phyloP scores from a whole-genome alignment of 2,329 filamentous ascomycete species.

The Zymoseptoria crescenta region DNA sequence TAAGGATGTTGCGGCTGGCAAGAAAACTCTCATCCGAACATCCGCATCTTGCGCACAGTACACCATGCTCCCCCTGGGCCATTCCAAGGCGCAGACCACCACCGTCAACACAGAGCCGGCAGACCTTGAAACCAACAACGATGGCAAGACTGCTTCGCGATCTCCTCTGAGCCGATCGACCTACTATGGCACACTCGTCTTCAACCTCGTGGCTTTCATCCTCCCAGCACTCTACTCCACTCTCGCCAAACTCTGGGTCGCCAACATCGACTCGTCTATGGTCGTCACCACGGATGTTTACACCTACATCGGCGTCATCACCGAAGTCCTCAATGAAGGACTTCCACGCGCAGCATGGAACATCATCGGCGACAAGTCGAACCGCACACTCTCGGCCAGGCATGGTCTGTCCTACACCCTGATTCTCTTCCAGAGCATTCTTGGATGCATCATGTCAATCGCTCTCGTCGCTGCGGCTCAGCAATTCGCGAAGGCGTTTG shows the following conservation, averaged over 20 bases:
- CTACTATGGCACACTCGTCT: conserved; percentile 52
- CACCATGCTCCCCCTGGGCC: conserved; percentile 11
- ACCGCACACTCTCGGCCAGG: conserved; percentile 44
- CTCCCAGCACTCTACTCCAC: conserved; percentile 61
- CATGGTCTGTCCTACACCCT: conserved; percentile 55
- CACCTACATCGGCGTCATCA: conserved; percentile 60
- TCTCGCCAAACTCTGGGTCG: conserved; percentile 63
- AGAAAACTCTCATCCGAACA: not conserved
- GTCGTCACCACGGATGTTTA: conserved; percentile 60
- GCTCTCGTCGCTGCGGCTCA: conserved; percentile 49
- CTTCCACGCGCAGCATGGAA: conserved; percentile 61
- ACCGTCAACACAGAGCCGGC: not conserved
- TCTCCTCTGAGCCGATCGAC: conserved; percentile 14
- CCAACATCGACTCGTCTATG: conserved; percentile 55
- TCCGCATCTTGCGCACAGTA: not conserved
- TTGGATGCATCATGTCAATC: conserved; percentile 55
- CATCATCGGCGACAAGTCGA: conserved; percentile 58
- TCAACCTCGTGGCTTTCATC: conserved; percentile 56
- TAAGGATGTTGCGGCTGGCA: not conserved
- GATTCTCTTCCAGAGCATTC: conserved; percentile 44
- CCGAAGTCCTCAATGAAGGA: conserved; percentile 65
- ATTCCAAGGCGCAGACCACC: not conserved
- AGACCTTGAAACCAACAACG: not conserved
- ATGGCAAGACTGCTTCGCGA: not conserved
- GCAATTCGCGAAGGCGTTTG: conserved; percentile 53